Percentiles rank a stretch among this genome's conserved stretches.
These are phyloP conservation scores for Chimonanthus praecox DNA, from an alignment of 164 flowering plant species.

Conservation along the genomic window DNA sequence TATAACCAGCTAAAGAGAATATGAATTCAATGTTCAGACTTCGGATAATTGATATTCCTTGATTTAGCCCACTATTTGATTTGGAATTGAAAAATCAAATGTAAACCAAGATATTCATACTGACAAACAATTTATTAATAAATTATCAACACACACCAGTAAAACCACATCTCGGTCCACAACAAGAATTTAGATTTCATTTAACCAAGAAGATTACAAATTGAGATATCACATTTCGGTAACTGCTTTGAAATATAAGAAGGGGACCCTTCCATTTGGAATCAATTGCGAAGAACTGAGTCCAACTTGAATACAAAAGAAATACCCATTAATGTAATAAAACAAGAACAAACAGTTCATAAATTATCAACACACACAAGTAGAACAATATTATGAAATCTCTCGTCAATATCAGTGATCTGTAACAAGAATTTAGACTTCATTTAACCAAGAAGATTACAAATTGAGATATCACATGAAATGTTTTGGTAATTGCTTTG, in stretches of 20 bases:
- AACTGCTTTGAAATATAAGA: conserved; percentile 47
- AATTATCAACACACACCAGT: conserved; percentile 38
- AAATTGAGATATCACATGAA: conserved; percentile 73
- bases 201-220: conserved; percentile 64
- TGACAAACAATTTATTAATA: neutral
- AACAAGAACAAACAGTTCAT: neutral
- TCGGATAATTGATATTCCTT: conserved; percentile 66
- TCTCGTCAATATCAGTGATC: conserved; percentile 71
- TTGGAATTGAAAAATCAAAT: conserved; percentile 29
- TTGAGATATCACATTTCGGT: conserved; percentile 68
- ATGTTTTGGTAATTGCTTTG: conserved; percentile 26
- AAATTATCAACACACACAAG: conserved; percentile 36
- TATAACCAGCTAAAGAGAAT: conserved; percentile 69
- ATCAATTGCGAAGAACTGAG: conserved; percentile 34
- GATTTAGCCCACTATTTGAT: conserved; percentile 99
- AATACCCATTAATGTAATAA: neutral
- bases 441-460: conserved; percentile 63
- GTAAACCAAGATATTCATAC: conserved; percentile 9
- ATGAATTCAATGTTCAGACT: conserved; percentile 70
- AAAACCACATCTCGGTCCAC: conserved; percentile 92
- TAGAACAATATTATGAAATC: conserved; percentile 84
- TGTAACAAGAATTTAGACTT: conserved; percentile 73
- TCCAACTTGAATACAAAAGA: conserved; percentile 44
- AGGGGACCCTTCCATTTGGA: conserved; percentile 73
- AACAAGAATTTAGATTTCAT: conserved; percentile 67